Percentiles rank a stretch among this genome's conserved stretches.
Conservation (phyloP, 2,329 filamentous ascomycete species). For the Aspergillus nomiae region DNA sequence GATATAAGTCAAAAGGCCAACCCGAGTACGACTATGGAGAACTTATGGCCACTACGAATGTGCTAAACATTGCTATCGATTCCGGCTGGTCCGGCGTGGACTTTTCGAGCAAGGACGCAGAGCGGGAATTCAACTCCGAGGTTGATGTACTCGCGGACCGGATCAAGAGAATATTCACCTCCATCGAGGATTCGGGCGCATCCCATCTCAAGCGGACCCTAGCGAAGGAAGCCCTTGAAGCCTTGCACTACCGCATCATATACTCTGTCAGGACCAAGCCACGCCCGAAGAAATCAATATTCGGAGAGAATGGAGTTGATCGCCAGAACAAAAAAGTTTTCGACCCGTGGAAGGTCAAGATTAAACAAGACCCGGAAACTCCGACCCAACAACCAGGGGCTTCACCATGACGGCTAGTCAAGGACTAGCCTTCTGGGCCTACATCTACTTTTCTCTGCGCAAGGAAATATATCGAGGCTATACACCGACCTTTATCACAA, state of each 20-base stretch:
- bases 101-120: conserved; percentile 36
- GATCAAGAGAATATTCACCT: conserved; percentile 59
- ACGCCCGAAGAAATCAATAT: conserved; percentile 52
- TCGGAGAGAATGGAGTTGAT: conserved; percentile 27
- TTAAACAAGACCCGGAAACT: background rate
- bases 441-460: background rate
- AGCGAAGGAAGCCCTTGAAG: conserved; percentile 74
- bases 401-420: background rate
- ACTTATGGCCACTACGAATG: conserved; percentile 64
- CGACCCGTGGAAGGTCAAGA: background rate
- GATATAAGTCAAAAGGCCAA: conserved; percentile 23
- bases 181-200: conserved; percentile 74
- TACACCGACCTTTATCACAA: background rate
- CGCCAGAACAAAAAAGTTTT: conserved; percentile 5
- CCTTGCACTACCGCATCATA: conserved; percentile 71
- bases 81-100: conserved; percentile 52
- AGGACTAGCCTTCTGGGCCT: background rate
- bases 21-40: conserved; percentile 62
- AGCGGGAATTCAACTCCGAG: conserved; percentile 65
- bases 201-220: conserved; percentile 72
- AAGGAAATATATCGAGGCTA: background rate
- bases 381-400: conserved; percentile 10
- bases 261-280: conserved; percentile 69
- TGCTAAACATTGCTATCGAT: conserved; percentile 76
- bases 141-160: conserved; percentile 67